Base-by-base conservation (phyloP, 257 asterid genomes). In the Solanum sejunctum region DNA sequence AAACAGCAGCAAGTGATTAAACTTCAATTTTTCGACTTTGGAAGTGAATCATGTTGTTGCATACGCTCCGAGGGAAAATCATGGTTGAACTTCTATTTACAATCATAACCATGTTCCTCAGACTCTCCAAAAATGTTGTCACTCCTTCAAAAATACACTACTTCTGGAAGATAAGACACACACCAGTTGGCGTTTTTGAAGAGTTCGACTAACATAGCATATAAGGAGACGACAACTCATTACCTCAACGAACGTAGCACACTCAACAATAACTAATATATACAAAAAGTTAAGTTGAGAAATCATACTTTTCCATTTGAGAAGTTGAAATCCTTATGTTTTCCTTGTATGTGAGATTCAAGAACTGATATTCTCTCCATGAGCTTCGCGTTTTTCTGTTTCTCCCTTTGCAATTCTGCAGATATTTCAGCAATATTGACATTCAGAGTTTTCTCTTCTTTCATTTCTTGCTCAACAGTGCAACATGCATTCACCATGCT, bases 401-500 rank as follows among this genome's bases (percentile, higher is more conserved):
- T 83, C 69, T 87, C 84, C 75, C 78, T 87, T 75, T 87, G 84
- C 23, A 87, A 47, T 83, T 87, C 89, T 12, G 86, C 88, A 63
- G 87, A 86, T 45, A 84, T 66, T 83, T 86, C 87, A 45, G 55
- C 84, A 75, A 61, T 82, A 39, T 4, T 69, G 66, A 39, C 77
- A 66, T 64, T 84, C 55, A 21, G n/a, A 80, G 52, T 9, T 69
- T 10, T 47, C 41, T 69, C 87, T 21, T 77, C 82, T 80, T 56
- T 87, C 81, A n/a, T 69, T 57, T 86, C 84, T 39, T 43, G 63
- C 20, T 82, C 85, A 3, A 58, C 80, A 82, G n/a, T 28, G 17
- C 56, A 39, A 7, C 71, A 63, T 11, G 84, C 86, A 83, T 20
- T 67, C 23, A 71, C 72, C 83, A 80, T 41, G 57, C 56, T 73